Conservation (phyloP, 2,329 filamentous ascomycete species). For the Botrytis tulipae region DNA sequence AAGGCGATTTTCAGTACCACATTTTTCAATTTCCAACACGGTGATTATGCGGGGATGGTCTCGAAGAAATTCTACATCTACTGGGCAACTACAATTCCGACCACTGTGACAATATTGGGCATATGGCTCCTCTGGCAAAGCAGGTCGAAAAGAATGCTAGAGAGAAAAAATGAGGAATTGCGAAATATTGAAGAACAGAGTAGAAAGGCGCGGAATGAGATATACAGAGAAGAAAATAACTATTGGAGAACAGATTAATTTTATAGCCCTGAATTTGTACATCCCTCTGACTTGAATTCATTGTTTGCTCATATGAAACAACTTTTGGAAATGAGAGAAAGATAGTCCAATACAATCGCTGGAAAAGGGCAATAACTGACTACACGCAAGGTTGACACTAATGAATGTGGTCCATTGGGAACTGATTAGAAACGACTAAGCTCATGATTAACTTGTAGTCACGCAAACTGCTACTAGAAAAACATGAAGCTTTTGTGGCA, state of each 20-base stretch:
- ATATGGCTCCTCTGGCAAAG: neutral
- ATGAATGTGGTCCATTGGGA: no score
- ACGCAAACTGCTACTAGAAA: no score
- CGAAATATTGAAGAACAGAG: neutral
- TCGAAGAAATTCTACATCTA: neutral
- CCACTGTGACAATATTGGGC: neutral
- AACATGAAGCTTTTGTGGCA: neutral
- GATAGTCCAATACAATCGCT: no score
- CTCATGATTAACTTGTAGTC: neutral
- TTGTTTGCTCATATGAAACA: no score
- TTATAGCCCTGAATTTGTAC: rapidly evolving
- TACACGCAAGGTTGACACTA: no score
- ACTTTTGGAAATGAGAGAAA: no score
- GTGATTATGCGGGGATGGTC: neutral
- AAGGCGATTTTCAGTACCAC: constrained; percentile 10
- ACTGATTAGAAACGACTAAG: neutral
- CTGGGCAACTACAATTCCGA: neutral
- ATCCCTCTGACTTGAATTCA: no score
- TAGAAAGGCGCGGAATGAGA: neutral
- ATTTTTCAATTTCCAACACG: neutral
- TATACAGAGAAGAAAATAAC: rapidly evolving
- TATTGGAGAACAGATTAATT: no score
- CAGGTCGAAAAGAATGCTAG: neutral
- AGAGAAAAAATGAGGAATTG: neutral
- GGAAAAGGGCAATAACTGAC: no score